These are phyloP conservation scores for Paecilomyces variotii DNA, from an alignment of 2,329 filamentous ascomycete species.

Conservation along the genomic window DNA sequence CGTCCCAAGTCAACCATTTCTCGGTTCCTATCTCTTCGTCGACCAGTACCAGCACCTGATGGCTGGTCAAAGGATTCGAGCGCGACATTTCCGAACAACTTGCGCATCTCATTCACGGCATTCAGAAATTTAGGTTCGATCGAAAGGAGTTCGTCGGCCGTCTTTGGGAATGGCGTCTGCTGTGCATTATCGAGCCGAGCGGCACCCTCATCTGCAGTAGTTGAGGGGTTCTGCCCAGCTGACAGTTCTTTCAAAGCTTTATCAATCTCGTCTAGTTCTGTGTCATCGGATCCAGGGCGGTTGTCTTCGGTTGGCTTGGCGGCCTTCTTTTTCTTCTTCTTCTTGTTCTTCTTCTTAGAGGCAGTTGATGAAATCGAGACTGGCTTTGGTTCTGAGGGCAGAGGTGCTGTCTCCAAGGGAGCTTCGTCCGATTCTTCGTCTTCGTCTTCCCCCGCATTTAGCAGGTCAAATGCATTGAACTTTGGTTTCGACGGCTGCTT, in stretches of 20 bases:
- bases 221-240: conserved; percentile 26
- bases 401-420: conserved; percentile 8
- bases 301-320: conserved; percentile 13
- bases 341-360: conserved; percentile 54
- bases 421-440: conserved; percentile 25
- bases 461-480: conserved; percentile 47
- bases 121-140: conserved; percentile 69
- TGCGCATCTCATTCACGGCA: conserved; percentile 83
- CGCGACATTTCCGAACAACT: conserved; percentile 59
- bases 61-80: conserved; percentile 51
- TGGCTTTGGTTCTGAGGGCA: conserved; percentile 12
- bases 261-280: conserved; percentile 57
- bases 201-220: conserved; percentile 9
- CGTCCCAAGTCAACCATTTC: conserved; percentile 44
- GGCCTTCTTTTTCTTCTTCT: conserved; percentile 40
- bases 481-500: conserved; percentile 31
- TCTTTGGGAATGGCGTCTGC: conserved; percentile 27
- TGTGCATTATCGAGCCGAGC: conserved; percentile 26
- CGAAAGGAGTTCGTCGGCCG: conserved; percentile 47
- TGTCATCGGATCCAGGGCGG: conserved; percentile 13
- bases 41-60: conserved; percentile 33
- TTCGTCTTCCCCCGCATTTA: conserved; percentile 38
- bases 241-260: conserved; percentile 53
- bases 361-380: conserved; percentile 13
- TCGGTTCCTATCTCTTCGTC: conserved; percentile 49